Conservation (phyloP, 352 stramenopile genomes). For the Phytophthora hybrid region DNA sequence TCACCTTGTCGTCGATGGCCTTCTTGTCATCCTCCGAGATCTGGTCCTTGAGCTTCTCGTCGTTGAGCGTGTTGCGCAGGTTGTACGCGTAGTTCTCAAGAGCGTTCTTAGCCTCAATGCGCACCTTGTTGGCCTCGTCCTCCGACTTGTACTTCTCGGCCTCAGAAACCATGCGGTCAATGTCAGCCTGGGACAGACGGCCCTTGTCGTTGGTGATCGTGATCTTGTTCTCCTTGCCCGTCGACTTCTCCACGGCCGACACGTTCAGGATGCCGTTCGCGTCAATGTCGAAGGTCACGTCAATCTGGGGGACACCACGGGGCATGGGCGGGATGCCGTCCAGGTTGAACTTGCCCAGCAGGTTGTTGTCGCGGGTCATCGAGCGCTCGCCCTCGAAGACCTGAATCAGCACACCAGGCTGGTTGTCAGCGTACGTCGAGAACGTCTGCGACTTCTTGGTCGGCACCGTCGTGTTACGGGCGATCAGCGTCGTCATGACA, state of each 20-base stretch:
- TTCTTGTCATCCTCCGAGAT: conserved; percentile 92
- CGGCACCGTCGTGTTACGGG: conserved; percentile 89
- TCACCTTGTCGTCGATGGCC: conserved; percentile 89
- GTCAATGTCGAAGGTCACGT: conserved; percentile 93
- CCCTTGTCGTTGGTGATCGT: conserved; percentile 99
- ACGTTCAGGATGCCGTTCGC: conserved; percentile 95
- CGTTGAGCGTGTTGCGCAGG: conserved; percentile 92
- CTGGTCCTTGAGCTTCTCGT: conserved; percentile 95
- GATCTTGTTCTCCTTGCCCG: conserved; percentile 97
- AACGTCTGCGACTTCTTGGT: conserved; percentile 91
- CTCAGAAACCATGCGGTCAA: conserved; percentile 98
- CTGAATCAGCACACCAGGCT: conserved; percentile 88
- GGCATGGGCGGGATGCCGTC: conserved; percentile 89
- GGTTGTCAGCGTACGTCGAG: conserved; percentile 90
- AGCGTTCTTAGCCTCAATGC: conserved; percentile 96
- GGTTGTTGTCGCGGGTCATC: conserved; percentile 95
- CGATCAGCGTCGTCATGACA: conserved; percentile 91
- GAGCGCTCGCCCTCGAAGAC: conserved; percentile 94
- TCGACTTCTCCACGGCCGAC: conserved; percentile 93
- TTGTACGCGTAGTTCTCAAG: conserved; percentile 97
- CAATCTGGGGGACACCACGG: conserved; percentile 90
- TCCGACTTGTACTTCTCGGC: conserved; percentile 98
- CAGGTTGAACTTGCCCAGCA: conserved; percentile 91
- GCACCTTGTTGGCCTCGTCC: conserved; percentile 96
- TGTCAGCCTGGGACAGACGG: conserved; percentile 97